Conservation (phyloP, 345 rosid genomes). For the Cardiospermum halicacabum region DNA sequence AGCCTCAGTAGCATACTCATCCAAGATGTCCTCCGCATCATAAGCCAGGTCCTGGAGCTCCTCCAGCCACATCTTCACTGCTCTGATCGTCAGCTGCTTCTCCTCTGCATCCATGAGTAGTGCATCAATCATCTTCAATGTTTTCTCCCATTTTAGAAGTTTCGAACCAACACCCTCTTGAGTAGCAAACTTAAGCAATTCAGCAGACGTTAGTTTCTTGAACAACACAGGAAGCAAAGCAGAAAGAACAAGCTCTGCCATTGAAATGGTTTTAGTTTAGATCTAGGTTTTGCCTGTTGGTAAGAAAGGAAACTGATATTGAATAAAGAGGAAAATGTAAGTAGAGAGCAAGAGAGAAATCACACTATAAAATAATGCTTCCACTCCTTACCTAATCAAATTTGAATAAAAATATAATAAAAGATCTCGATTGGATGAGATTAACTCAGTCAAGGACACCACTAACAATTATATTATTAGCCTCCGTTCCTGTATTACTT, state of each 20-base stretch:
- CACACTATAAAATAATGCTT: too few relatives aligned
- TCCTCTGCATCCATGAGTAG: slow-evolving; percentile 1
- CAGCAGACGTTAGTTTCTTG: neutral
- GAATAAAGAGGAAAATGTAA: too few relatives aligned
- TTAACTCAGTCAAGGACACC: too few relatives aligned
- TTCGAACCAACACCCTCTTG: neutral
- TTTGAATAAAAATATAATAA: too few relatives aligned
- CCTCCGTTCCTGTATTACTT: too few relatives aligned
- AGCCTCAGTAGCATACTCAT: slow-evolving; percentile 1
- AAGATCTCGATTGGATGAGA: too few relatives aligned
- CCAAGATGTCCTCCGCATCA: slow-evolving; percentile 7
- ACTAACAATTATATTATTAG: too few relatives aligned
- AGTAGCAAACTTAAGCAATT: neutral
- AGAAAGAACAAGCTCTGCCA: neutral
- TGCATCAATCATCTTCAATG: neutral
- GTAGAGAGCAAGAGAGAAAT: too few relatives aligned
- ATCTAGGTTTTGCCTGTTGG: too few relatives aligned
- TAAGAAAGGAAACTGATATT: too few relatives aligned
- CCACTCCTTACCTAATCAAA: too few relatives aligned
- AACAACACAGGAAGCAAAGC: neutral
- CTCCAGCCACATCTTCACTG: slow-evolving; percentile 2
- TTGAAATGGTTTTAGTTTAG: neutral
- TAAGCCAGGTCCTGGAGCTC: slow-evolving; percentile 7
- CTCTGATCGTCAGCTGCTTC: neutral
- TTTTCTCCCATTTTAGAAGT: neutral